Percentiles rank a stretch among this genome's conserved stretches.
Evolutionary conservation across 1,139 yeast species (phyloP).

Genomic region (Spathaspora sp.): DNA sequence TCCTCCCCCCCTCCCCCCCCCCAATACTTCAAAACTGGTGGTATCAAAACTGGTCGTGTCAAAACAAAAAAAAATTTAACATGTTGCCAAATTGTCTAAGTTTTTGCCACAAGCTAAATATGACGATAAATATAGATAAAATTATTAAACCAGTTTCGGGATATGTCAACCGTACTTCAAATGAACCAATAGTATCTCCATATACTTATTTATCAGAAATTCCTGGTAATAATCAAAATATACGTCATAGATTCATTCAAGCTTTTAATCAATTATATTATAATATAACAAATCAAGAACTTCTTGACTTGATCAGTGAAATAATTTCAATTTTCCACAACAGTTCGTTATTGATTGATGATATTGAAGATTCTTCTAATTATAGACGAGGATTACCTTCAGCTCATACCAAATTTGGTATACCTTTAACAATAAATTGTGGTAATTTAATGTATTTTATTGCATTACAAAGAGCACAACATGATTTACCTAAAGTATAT

Average conservation of each 20-base stretch:
- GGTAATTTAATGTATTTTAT: conserved; percentile 81
- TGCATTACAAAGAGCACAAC: conserved; percentile 54
- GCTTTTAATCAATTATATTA: conserved; percentile 35
- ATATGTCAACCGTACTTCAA: conserved; percentile 4
- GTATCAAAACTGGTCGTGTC: not conserved
- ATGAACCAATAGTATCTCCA: conserved; percentile 21
- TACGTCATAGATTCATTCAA: conserved; percentile 27
- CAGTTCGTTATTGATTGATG: conserved; percentile 57
- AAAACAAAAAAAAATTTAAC: not conserved
- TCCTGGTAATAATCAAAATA: conserved; percentile 35
- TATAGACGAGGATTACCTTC: conserved; percentile 75
- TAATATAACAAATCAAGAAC: conserved; percentile 19
- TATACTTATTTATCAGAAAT: conserved; percentile 28
- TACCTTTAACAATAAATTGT: conserved; percentile 77
- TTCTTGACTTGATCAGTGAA: conserved; percentile 22
- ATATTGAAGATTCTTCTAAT: conserved; percentile 76
- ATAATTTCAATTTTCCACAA: conserved; percentile 31
- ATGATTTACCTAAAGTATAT: conserved; percentile 16
- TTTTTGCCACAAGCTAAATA: not conserved
- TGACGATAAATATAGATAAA: conserved; percentile 9
- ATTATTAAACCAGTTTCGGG: conserved; percentile 5
- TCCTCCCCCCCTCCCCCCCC: too few relatives aligned
- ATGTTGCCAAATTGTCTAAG: not conserved
- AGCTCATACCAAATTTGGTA: conserved; percentile 75
- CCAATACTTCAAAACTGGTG: too few relatives aligned